phyloP scores from a whole-genome alignment of 1,284 basidiomycete genomes.

The Bondarzewia mesenterica region DNA sequence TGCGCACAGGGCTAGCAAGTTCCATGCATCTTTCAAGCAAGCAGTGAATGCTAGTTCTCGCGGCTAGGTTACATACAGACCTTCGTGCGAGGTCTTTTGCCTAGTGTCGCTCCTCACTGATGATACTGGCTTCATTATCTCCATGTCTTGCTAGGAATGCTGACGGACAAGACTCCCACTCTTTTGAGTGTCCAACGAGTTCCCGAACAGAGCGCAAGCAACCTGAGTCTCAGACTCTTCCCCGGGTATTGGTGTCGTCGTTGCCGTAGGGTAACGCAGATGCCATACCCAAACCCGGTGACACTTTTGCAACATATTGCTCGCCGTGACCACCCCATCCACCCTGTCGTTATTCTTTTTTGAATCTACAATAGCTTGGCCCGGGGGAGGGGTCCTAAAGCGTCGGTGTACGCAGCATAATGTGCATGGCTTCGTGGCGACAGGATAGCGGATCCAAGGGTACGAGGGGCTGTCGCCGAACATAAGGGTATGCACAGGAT shows the following conservation, averaged over 20 bases:
- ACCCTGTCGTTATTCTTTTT: neutral
- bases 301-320: neutral
- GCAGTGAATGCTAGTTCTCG: neutral
- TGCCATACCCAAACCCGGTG: neutral
- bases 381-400: neutral
- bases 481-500: conserved; percentile 1
- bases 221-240: conserved; percentile 2
- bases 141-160: neutral
- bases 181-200: neutral
- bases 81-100: neutral
- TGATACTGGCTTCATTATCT: neutral
- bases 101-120: neutral
- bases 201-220: neutral
- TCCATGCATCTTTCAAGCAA: neutral
- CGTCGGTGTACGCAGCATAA: neutral
- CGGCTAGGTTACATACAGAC: neutral
- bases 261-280: neutral
- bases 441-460: neutral
- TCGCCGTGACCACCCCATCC: neutral
- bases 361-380: neutral
- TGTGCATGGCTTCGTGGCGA: neutral
- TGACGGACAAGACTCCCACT: neutral
- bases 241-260: neutral
- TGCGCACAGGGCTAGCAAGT: neutral
- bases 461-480: neutral